These are phyloP conservation scores for Cladosporium halotolerans DNA, from an alignment of 2,329 filamentous ascomycete genomes.

Conservation along the genomic window DNA sequence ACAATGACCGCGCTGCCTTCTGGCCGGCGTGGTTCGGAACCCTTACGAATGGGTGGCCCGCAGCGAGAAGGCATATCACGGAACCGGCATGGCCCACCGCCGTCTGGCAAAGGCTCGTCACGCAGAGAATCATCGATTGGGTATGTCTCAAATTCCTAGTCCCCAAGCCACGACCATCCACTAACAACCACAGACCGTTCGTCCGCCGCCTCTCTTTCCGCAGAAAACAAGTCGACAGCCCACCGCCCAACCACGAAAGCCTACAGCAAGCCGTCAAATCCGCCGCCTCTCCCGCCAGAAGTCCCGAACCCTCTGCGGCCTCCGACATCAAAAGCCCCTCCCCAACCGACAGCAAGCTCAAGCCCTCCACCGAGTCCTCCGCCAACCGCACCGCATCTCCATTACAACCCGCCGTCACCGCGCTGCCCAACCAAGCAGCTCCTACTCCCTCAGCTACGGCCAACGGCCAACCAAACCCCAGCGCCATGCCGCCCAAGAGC, in stretches of 20 bases:
- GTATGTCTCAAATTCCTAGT: slow-evolving; percentile 3
- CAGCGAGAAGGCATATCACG: neutral
- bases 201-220: slow-evolving; percentile 25
- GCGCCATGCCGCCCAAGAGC: neutral
- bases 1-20: neutral
- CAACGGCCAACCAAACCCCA: neutral
- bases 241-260: neutral
- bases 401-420: neutral
- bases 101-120: neutral
- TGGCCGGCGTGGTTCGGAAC: neutral
- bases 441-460: neutral
- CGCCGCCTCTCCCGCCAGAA: slow-evolving; percentile 32
- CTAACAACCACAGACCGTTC: slow-evolving; percentile 19
- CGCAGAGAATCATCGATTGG: slow-evolving; percentile 14
- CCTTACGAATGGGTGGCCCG: neutral
- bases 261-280: slow-evolving; percentile 16
- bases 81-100: slow-evolving; percentile 2
- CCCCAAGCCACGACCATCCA: neutral
- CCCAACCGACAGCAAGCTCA: neutral
- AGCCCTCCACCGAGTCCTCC: neutral
- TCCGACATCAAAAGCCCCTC: neutral
- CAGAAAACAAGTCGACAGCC: slow-evolving; percentile 15
- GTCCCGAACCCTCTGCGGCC: slow-evolving; percentile 17
- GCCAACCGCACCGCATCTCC: neutral
- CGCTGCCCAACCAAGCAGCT: neutral